phyloP scores from a whole-genome alignment of 768 basidiomycete genomes.

The Rhodotorula toruloides region DNA sequence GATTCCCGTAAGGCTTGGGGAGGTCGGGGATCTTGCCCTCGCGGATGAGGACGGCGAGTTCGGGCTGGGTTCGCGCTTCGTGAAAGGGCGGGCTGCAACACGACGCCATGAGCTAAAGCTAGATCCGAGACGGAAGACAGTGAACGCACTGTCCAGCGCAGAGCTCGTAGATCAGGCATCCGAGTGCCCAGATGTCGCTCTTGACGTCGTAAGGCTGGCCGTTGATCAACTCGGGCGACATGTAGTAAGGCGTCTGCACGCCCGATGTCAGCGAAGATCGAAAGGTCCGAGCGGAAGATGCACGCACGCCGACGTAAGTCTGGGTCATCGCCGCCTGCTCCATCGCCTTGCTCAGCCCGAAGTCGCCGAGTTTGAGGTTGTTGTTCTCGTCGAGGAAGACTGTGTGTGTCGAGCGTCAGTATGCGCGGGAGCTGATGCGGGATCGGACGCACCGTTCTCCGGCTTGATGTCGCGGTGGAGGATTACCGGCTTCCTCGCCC shows the following conservation, averaged over 20 bases:
- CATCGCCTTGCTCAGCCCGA: constrained; percentile 90
- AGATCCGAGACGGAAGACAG: not conserved
- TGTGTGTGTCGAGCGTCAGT: constrained; percentile 44
- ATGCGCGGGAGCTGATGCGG: not conserved
- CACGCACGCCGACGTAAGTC: constrained; percentile 89
- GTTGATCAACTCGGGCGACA: constrained; percentile 97
- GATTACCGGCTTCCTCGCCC: constrained; percentile 50
- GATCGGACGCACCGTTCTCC: constrained; percentile 69
- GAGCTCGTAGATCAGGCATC: constrained; percentile 92
- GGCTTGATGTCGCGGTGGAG: constrained; percentile 94
- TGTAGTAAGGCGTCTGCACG: constrained; percentile 93
- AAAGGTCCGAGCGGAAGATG: too few species aligned
- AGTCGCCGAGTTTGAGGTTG: constrained; percentile 92
- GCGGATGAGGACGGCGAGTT: constrained; percentile 73
- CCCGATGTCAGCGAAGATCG: too few species aligned
- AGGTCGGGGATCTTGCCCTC: constrained; percentile 84
- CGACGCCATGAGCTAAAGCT: too few species aligned
- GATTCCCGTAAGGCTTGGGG: constrained; percentile 73
- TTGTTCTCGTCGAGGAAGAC: constrained; percentile 84
- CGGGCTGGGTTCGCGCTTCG: constrained; percentile 81
- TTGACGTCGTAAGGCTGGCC: constrained; percentile 97
- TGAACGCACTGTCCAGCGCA: constrained; percentile 70
- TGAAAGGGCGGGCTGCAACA: constrained; percentile 69
- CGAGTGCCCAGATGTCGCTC: constrained; percentile 97
- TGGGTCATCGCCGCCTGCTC: constrained; percentile 81